Percentiles rank a stretch among this genome's conserved stretches.
These are phyloP conservation scores for Litsea cubeba DNA, from an alignment of 164 flowering plant species.

Conservation along the genomic window DNA sequence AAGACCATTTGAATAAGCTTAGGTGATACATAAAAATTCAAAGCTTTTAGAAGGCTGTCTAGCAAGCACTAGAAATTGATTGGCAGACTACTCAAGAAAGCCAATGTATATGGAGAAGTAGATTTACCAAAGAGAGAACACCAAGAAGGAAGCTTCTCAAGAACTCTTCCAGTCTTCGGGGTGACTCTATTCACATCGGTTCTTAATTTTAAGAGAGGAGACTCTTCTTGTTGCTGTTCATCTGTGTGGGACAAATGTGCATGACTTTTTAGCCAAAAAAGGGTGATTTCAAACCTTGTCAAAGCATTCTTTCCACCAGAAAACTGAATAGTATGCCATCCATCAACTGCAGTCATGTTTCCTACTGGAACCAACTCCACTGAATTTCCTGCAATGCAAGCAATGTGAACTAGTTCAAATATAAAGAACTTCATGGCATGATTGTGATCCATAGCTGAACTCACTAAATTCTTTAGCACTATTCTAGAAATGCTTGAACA, in stretches of 20 bases:
- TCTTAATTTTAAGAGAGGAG: slow-evolving; percentile 53
- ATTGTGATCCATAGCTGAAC: background rate
- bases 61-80: slow-evolving; percentile 35
- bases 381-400: slow-evolving; percentile 31
- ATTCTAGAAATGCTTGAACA: background rate
- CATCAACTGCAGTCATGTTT: slow-evolving; percentile 45
- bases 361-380: slow-evolving; percentile 53
- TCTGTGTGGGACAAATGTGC: slow-evolving; percentile 9
- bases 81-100: slow-evolving; percentile 67
- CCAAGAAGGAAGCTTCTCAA: slow-evolving; percentile 80
- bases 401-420: background rate
- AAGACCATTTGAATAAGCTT: too few species aligned
- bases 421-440: background rate
- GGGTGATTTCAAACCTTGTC: slow-evolving; percentile 49
- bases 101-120: slow-evolving; percentile 63
- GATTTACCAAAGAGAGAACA: slow-evolving; percentile 90
- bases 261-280: slow-evolving; percentile 46
- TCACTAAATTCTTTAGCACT: background rate
- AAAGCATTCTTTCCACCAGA: slow-evolving; percentile 84
- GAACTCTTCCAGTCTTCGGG: slow-evolving; percentile 48
- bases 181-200: slow-evolving; percentile 78
- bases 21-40: too few species aligned
- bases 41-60: background rate
- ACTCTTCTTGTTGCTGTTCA: background rate
- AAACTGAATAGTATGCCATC: slow-evolving; percentile 86